phyloP scores from a whole-genome alignment of 108 stramenopile species.

The Cyclotella sp. region DNA sequence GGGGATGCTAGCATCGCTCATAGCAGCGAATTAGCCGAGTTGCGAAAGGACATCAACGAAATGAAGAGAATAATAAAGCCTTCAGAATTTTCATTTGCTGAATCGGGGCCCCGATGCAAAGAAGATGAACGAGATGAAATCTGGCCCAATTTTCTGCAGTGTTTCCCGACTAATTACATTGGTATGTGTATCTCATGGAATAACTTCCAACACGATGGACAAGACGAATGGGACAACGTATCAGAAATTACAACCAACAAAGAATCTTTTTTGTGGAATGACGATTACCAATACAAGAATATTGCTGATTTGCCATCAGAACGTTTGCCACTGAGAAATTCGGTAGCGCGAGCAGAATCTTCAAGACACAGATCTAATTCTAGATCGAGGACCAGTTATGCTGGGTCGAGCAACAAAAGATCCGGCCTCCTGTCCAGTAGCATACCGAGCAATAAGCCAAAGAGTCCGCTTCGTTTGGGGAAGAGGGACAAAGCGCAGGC shows the following conservation, averaged over 20 bases:
- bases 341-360: not conserved
- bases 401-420: not conserved
- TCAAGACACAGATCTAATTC: not conserved
- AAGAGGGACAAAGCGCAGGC: too few relatives aligned
- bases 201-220: not conserved
- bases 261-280: not conserved
- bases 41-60: not conserved
- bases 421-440: not conserved
- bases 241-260: not conserved
- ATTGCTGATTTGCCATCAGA: too few relatives aligned
- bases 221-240: not conserved
- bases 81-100: not conserved
- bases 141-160: not conserved
- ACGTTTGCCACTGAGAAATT: too few relatives aligned
- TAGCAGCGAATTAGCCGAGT: not conserved
- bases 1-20: not conserved
- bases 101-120: not conserved
- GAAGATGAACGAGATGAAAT: not conserved
- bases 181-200: not conserved
- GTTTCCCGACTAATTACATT: not conserved
- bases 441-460: too few relatives aligned
- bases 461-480: too few relatives aligned
- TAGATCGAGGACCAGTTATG: not conserved
- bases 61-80: constrained; percentile 3
- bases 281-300: not conserved